Evolutionary conservation across 305 asterid species (phyloP), one percentile per base, ranked within the genome.

Genomic region (Fraxinus nigra): DNA sequence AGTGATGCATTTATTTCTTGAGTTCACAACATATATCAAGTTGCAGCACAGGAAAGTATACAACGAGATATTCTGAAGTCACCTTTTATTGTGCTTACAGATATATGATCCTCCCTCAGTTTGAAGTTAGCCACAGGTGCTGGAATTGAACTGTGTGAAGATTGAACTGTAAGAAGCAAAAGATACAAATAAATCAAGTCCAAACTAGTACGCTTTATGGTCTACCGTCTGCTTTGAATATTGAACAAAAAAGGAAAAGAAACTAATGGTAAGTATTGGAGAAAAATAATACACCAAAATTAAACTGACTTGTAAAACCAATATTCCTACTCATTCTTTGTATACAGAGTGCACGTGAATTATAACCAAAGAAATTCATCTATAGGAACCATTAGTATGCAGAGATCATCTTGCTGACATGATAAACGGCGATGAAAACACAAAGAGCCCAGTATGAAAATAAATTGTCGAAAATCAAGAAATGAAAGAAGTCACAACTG

Each of bases 41-140:
- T 11, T 65, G 40, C 75, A 74, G 75, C 38, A 0, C 40, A 82
- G 63, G 51, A 32, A 48, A 70, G 24, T 32, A 30, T 16, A 32
- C 38, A 81, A 48, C 5, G 67, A 2, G 37, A 67, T 13, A 74
- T 56, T 70, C 80, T 32, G 54, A 77, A 76, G 72, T 88, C 82
- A 96, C 99, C 98, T 93, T 96, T 96, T 11, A 90, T 88, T 54
- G 97, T 92, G 92, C 94, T 91, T 81, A 97, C 98, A 14, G 98
- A 87, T 40, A 92, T 84, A 83, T 90, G 97, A 86, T 91, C 97
- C 70, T 94, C 99, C 89, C 98, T 89, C 80, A 89, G 86, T 90
- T 90, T 91, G 84, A 92, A 92, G 91, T 88, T 90, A 84, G 92
- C 85, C 43, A 95, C 96, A 87, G 92, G 93, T 70, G 92, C 89